These are phyloP conservation scores for Picocystis sp. DNA, from an alignment of 163 green algal genomes.

Conservation along the genomic window DNA sequence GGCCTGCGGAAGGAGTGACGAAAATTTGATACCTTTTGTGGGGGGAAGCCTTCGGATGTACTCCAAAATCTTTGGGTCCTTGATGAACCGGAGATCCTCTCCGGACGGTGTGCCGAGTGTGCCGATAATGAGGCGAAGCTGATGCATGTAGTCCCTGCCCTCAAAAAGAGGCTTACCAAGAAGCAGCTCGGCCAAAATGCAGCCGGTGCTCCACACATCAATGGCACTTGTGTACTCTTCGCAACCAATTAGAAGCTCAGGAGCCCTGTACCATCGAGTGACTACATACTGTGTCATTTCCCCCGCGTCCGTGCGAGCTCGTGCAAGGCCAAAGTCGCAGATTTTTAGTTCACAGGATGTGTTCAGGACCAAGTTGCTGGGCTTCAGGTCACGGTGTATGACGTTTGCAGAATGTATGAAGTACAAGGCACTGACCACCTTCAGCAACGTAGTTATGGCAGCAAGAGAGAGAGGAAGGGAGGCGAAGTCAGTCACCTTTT, in stretches of 20 bases:
- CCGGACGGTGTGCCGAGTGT: conserved; percentile 58
- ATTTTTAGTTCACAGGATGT: conserved; percentile 97
- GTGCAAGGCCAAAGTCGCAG: conserved; percentile 93
- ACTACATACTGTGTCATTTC: conserved; percentile 78
- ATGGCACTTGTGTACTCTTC: conserved; percentile 85
- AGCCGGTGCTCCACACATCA: conserved; percentile 95
- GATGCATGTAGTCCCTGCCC: conserved; percentile 93
- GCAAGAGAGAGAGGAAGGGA: neutral
- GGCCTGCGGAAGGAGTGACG: conserved; percentile 58
- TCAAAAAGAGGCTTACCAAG: conserved; percentile 82
- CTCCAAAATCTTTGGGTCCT: conserved; percentile 47
- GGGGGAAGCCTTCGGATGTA: conserved; percentile 73
- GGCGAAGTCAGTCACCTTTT: neutral
- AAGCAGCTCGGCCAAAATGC: conserved; percentile 95
- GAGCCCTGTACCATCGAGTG: conserved; percentile 82
- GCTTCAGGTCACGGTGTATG: conserved; percentile 94
- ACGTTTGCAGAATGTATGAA: conserved; percentile 91
- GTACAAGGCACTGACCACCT: conserved; percentile 88
- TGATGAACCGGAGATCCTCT: conserved; percentile 74
- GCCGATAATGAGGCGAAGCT: conserved; percentile 89
- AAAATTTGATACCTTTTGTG: conserved; percentile 38
- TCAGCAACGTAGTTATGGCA: neutral
- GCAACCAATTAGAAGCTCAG: conserved; percentile 87
- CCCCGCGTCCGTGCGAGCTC: conserved; percentile 37
- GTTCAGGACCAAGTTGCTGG: conserved; percentile 91